Conservation (phyloP, 208 protist species). For the Leishmania tarentolae region DNA sequence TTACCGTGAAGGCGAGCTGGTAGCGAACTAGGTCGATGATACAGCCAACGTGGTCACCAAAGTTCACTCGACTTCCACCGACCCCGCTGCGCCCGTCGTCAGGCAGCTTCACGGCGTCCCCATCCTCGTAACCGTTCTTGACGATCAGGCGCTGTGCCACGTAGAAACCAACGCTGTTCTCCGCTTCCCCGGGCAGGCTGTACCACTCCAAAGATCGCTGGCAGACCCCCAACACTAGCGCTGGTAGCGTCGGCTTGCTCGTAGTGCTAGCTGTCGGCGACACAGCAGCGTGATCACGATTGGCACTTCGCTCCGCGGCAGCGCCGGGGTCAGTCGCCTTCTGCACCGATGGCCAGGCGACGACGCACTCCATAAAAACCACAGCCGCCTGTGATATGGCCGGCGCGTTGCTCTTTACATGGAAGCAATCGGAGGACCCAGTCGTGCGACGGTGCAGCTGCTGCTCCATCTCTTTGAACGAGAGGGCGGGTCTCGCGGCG, state of each 20-base stretch:
- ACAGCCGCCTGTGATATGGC: constrained; percentile 50
- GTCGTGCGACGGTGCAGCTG: constrained; percentile 23
- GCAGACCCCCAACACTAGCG: constrained; percentile 69
- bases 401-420: constrained; percentile 61
- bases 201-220: constrained; percentile 42
- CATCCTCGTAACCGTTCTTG: constrained; percentile 48
- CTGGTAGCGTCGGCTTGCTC: constrained; percentile 14
- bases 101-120: constrained; percentile 45
- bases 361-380: constrained; percentile 70
- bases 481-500: constrained; percentile 16
- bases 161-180: constrained; percentile 74
- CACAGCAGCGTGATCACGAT: background rate
- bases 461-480: constrained; percentile 32
- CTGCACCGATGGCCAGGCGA: background rate
- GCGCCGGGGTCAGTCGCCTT: background rate
- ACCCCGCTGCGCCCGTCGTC: constrained; percentile 7
- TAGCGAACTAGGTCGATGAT: constrained; percentile 68
- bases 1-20: constrained; percentile 72
- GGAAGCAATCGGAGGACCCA: constrained; percentile 40
- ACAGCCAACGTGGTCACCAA: constrained; percentile 68
- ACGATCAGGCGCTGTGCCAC: constrained; percentile 66
- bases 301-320: background rate
- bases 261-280: background rate
- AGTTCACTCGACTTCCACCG: constrained; percentile 29
- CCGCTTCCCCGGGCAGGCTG: constrained; percentile 63